Evolutionary conservation across 1,284 basidiomycete genomes (phyloP).

Genomic region (Phenoliferia sp.): DNA sequence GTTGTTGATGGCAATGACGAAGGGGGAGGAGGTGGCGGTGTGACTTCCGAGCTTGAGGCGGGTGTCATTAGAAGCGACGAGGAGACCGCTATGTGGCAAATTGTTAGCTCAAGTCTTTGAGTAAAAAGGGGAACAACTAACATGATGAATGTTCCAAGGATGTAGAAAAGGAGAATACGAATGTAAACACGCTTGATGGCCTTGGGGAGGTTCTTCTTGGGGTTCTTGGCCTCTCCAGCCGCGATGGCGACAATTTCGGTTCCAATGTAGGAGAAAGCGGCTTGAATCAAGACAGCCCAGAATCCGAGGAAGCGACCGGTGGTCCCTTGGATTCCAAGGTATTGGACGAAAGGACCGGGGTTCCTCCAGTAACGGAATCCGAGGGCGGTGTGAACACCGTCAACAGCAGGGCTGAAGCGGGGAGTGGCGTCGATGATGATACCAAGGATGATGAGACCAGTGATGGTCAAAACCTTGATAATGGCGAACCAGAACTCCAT

Average conservation of each 20-base stretch:
- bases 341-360: conserved; percentile 26
- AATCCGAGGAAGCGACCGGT: conserved; percentile 35
- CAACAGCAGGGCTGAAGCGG: conserved; percentile 6
- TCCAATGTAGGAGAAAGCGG: conserved; percentile 57
- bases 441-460: conserved; percentile 56
- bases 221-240: conserved; percentile 49
- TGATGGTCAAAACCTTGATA: conserved; percentile 54
- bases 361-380: conserved; percentile 33
- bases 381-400: conserved; percentile 1
- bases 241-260: conserved; percentile 84
- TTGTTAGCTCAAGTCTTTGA: not conserved
- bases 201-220: conserved; percentile 9
- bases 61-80: conserved; percentile 54
- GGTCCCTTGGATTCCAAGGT: conserved; percentile 47
- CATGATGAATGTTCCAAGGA: conserved; percentile 45
- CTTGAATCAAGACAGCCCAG: conserved; percentile 42
- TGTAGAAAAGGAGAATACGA: conserved; percentile 70
- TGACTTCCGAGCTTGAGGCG: conserved; percentile 44
- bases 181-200: conserved; percentile 61
- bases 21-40: conserved; percentile 34
- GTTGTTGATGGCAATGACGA: conserved; percentile 35
- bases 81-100: no score
- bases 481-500: conserved; percentile 55
- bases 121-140: not conserved
- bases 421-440: conserved; percentile 46